phyloP scores from a whole-genome alignment of 2,329 filamentous ascomycete species.

The Aspergillus fijiensis region DNA sequence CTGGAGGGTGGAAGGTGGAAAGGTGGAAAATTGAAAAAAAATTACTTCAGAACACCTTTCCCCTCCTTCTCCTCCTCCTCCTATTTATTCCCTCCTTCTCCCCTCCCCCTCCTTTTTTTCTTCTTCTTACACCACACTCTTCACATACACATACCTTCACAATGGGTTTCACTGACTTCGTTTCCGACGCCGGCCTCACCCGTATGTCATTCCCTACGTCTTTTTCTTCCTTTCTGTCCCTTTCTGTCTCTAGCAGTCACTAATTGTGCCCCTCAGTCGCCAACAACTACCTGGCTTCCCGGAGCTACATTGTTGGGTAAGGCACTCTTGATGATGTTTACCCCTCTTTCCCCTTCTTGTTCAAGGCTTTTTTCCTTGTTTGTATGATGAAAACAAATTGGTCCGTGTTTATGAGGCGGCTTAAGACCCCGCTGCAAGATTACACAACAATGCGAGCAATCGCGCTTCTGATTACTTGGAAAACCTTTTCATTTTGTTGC shows the following conservation, averaged over 20 bases:
- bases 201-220: constrained; percentile 46
- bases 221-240: constrained; percentile 19
- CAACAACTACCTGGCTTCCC: constrained; percentile 54
- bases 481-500: constrained; percentile 4
- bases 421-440: constrained; percentile 86
- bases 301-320: constrained; percentile 82
- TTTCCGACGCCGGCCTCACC: constrained; percentile 62
- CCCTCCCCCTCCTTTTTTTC: constrained; percentile 17
- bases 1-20: constrained; percentile 1
- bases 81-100: constrained; percentile 25
- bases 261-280: constrained; percentile 42
- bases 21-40: constrained; percentile 23
- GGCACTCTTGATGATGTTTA: constrained; percentile 36
- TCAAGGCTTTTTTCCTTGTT: constrained; percentile 24
- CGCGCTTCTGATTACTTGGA: constrained; percentile 68
- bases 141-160: constrained; percentile 29
- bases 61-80: constrained; percentile 25
- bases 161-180: constrained; percentile 69
- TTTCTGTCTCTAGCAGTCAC: constrained; percentile 19
- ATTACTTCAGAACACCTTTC: constrained; percentile 33
- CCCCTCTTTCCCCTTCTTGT: constrained; percentile 25
- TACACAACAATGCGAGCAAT: constrained; percentile 69
- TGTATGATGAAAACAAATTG: constrained; percentile 80
- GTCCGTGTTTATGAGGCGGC: constrained; percentile 94
- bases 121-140: constrained; percentile 22